Evolutionary conservation across 2,329 filamentous ascomycete species (phyloP).

Genomic region (Acrocalymma vagum): DNA sequence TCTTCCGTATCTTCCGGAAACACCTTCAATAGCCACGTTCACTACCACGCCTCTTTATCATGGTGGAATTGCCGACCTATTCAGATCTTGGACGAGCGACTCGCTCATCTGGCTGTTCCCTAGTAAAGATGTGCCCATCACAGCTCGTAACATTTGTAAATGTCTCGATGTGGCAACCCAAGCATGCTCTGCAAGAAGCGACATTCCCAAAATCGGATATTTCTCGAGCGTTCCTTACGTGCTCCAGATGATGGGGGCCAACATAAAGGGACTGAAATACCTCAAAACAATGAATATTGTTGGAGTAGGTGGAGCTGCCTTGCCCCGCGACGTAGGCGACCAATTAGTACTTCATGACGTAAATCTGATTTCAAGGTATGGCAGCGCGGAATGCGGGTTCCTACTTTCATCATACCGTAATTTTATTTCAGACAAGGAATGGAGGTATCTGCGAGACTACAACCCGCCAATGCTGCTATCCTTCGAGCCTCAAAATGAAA

Average conservation of each 20-base stretch:
- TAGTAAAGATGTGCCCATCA: conserved; percentile 64
- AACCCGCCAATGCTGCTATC: conserved; percentile 57
- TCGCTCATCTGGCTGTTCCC: conserved; percentile 71
- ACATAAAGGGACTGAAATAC: conserved; percentile 83
- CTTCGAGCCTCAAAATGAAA: conserved; percentile 46
- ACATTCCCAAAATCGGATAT: conserved; percentile 57
- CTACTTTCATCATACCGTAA: conserved; percentile 69
- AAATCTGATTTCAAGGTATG: conserved; percentile 69
- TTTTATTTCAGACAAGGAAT: conserved; percentile 63
- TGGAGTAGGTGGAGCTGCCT: conserved; percentile 69
- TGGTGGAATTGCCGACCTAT: conserved; percentile 69
- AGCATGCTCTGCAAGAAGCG: conserved; percentile 18
- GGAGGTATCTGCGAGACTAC: conserved; percentile 65
- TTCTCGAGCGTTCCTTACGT: conserved; percentile 81
- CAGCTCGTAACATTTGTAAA: conserved; percentile 60
- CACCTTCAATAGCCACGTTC: conserved; percentile 60
- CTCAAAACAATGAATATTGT: conserved; percentile 64
- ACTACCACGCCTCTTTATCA: conserved; percentile 73
- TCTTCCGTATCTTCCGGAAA: conserved; percentile 56
- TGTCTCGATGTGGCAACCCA: conserved; percentile 56
- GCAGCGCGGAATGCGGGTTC: conserved; percentile 73
- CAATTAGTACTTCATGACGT: conserved; percentile 60
- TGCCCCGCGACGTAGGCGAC: conserved; percentile 63
- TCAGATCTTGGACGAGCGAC: conserved; percentile 68
- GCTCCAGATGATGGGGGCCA: conserved; percentile 86